A percentile compares a stretch with the other conserved stretches of the same genome.
Conservation (phyloP, 257 asterid genomes). For the Solanum microdontum region DNA sequence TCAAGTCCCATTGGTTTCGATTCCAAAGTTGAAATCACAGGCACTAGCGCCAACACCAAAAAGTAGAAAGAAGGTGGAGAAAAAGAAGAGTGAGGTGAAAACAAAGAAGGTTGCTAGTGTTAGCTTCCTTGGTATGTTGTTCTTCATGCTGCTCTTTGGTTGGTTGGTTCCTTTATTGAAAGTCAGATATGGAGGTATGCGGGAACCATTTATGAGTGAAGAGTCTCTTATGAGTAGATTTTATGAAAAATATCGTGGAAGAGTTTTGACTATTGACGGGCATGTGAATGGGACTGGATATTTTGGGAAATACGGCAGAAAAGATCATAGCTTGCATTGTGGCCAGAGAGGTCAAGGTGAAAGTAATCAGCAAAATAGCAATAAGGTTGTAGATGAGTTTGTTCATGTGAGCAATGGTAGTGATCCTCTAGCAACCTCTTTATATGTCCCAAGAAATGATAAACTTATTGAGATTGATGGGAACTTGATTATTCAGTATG, state of each 20-base stretch:
- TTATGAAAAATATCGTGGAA: slow-evolving; percentile 35
- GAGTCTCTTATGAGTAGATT: too few relatives aligned
- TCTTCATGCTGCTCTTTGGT: too few relatives aligned
- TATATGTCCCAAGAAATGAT: slow-evolving; percentile 61
- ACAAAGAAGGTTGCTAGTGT: too few relatives aligned
- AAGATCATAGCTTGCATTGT: slow-evolving; percentile 19
- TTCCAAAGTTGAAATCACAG: too few relatives aligned
- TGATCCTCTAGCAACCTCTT: slow-evolving; percentile 48
- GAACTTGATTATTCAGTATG: slow-evolving; percentile 54
- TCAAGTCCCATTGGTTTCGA: too few relatives aligned
- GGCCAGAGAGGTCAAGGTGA: background rate
- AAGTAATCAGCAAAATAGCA: background rate
- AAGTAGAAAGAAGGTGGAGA: too few relatives aligned
- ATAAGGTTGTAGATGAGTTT: slow-evolving; percentile 20
- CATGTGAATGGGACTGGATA: slow-evolving; percentile 11
- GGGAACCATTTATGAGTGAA: too few relatives aligned
- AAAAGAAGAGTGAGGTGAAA: too few relatives aligned
- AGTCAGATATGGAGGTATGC: too few relatives aligned
- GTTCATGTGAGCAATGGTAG: slow-evolving; percentile 30
- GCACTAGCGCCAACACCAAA: too few relatives aligned
- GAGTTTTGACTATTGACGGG: slow-evolving; percentile 59
- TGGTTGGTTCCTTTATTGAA: too few relatives aligned
- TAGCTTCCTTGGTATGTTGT: too few relatives aligned
- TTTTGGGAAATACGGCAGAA: slow-evolving; percentile 22
- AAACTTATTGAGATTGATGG: slow-evolving; percentile 65